Base-by-base conservation (phyloP, 352 stramenopile genomes). In the Phytophthora meadii region DNA sequence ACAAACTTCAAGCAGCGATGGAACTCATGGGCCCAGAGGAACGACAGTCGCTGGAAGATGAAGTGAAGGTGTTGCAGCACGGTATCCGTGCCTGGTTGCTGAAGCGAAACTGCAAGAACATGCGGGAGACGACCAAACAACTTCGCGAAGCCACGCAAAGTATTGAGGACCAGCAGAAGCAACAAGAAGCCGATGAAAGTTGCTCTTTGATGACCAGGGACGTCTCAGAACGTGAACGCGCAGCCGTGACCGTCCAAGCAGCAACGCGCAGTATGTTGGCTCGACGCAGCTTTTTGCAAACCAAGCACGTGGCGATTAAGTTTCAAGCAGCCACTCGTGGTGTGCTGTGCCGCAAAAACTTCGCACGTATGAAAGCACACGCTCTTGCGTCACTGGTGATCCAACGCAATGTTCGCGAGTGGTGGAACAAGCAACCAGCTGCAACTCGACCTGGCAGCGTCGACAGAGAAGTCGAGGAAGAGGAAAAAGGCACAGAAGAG, bases 21-120 rank as follows among this genome's bases (percentile, higher is more conserved):
- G 82, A 93, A 65, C 76, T 95, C 41, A 95, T 95, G 88, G 88
- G 82, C 0, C 82, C 85, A 4, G 88, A 95, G 46, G 92, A 97
- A 65, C 77, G 78, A 19, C 72, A 92, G 45, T 92, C 82, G 7
- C 70, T 97, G 9, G 88, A 97, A 67, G 88, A 95, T 32, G 91
- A 97, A 63, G 89, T 90, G 17, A 88, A 76, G 34, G 77, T 96
- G 14, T 80, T 97, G 32, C 88, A 97, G 63, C 77, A 89, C 52
- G 96, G 96, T 46, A 87, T 97, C 17, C 83, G 88, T 0, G 79
- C 79, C 7, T 97, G 92, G 92, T 53, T 97, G 32, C 77, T 97
- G 17, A 88, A 90, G 19, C 84, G 90, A 25, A 97, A 96, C 61
- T 97, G 90, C 60, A 85, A 84, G 24, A 92, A 89, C 53, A 93